These are phyloP conservation scores for Mytilinidion resinicola DNA, from an alignment of 495 filamentous ascomycete genomes.

Conservation along the genomic window DNA sequence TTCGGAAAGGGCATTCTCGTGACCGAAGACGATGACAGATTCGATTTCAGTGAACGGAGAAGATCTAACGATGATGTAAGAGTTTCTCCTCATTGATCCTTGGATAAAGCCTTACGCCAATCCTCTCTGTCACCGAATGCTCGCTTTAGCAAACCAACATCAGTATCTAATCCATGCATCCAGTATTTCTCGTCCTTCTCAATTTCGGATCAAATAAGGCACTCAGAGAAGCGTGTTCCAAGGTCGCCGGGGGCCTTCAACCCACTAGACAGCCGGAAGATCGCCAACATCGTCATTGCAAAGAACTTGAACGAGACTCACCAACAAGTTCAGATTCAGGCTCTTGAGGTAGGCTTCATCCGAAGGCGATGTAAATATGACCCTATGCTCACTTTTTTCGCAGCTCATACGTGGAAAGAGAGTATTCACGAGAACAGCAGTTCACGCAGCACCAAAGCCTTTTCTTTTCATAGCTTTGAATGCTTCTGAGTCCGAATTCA, in stretches of 20 bases:
- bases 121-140: background rate
- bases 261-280: constrained; percentile 40
- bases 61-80: constrained; percentile 12
- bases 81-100: background rate
- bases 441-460: constrained; percentile 65
- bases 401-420: constrained; percentile 75
- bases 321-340: constrained; percentile 74
- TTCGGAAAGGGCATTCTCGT: constrained; percentile 66
- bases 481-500: constrained; percentile 25
- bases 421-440: constrained; percentile 63
- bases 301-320: constrained; percentile 67
- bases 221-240: constrained; percentile 21
- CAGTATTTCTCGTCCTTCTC: constrained; percentile 10
- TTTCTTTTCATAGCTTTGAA: constrained; percentile 79
- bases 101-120: background rate
- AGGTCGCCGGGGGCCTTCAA: constrained; percentile 28
- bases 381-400: background rate
- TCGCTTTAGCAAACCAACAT: background rate
- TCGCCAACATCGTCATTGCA: constrained; percentile 77
- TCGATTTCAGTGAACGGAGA: constrained; percentile 5
- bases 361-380: background rate
- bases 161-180: background rate
- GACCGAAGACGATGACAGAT: constrained; percentile 22
- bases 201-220: constrained; percentile 5
- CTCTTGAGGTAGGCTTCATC: constrained; percentile 54